Evolutionary conservation across 2,329 filamentous ascomycete species (phyloP).

Genomic region (Huntiella moniliformis): DNA sequence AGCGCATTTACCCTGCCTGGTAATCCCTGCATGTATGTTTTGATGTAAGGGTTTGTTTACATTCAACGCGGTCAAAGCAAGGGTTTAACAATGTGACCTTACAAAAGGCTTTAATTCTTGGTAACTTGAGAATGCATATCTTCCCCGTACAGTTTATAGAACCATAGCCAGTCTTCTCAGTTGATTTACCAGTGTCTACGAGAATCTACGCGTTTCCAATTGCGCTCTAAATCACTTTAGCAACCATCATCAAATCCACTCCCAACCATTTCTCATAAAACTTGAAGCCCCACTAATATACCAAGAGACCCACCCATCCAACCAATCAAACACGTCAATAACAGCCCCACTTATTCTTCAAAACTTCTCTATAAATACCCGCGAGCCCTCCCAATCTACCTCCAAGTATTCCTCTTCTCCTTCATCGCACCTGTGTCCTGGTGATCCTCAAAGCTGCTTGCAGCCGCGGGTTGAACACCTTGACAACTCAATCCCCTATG

Average conservation of each 20-base stretch:
- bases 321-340: neutral
- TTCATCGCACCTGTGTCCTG: conserved; percentile 68
- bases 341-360: neutral
- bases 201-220: neutral
- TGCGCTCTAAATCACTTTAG: neutral
- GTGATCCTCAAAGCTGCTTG: conserved; percentile 40
- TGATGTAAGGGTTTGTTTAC: too few species aligned
- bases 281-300: conserved; percentile 5
- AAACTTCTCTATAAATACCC: conserved; percentile 7
- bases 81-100: too few species aligned
- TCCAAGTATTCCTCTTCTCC: conserved; percentile 18
- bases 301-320: neutral
- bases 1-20: too few species aligned
- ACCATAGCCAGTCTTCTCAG: too few species aligned
- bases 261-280: neutral
- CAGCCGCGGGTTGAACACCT: conserved; percentile 48
- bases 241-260: neutral
- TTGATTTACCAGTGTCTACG: neutral
- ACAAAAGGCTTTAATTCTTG: too few species aligned
- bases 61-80: too few species aligned
- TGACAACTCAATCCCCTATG: conserved; percentile 68
- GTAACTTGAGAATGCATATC: too few species aligned
- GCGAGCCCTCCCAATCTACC: neutral
- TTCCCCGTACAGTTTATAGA: too few species aligned
- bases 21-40: too few species aligned